Conservation (phyloP, 768 basidiomycete genomes). For the Mycena venus region DNA sequence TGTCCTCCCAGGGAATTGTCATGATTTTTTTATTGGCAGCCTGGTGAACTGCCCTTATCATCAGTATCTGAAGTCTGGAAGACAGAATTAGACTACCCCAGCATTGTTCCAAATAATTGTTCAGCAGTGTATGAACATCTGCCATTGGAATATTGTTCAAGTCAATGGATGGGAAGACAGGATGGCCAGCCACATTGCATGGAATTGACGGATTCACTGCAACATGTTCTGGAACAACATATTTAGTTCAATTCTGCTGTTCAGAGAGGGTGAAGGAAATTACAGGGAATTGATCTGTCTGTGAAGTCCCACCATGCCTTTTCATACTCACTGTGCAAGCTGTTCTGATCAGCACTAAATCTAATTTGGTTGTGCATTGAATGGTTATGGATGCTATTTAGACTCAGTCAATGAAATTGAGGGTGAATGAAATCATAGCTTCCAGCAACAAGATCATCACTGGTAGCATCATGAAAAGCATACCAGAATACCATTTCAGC, state of each 20-base stretch:
- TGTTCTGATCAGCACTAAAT: background rate
- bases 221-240: background rate
- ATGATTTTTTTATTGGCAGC: too few species aligned
- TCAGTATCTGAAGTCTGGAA: background rate
- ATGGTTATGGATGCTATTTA: background rate
- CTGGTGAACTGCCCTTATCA: background rate
- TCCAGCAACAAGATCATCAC: background rate
- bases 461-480: background rate
- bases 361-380: background rate
- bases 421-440: background rate
- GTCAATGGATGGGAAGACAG: background rate
- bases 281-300: background rate
- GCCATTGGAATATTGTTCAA: background rate
- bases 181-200: background rate
- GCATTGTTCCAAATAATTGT: background rate
- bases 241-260: background rate
- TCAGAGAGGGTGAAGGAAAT: too few species aligned
- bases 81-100: background rate
- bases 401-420: background rate
- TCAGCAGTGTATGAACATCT: background rate
- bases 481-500: background rate
- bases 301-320: background rate
- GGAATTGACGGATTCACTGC: background rate
- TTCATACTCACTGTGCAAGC: background rate
- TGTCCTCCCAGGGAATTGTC: background rate